Percentiles rank a stretch among this genome's conserved stretches.
These are phyloP conservation scores for Daldinia grandis DNA, from an alignment of 495 filamentous ascomycete genomes.

Conservation along the genomic window DNA sequence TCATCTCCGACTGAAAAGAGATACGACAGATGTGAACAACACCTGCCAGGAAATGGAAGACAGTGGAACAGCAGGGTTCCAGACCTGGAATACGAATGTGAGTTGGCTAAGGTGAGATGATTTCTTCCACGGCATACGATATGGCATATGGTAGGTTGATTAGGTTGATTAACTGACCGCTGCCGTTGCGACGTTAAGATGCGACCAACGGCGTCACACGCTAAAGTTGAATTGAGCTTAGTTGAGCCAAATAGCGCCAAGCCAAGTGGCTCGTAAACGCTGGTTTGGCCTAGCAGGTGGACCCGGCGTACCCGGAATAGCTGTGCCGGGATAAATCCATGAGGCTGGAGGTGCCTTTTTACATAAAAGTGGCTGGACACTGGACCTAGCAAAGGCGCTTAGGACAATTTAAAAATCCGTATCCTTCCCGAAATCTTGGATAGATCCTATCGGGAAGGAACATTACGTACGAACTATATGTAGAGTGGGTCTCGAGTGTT, in stretches of 20 bases:
- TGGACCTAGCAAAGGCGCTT: too few species aligned
- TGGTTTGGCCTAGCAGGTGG: background rate
- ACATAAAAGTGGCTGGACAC: background rate
- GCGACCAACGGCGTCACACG: background rate
- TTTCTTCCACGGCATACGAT: background rate
- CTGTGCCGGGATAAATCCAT: background rate
- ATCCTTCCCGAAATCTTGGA: background rate
- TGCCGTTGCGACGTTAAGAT: background rate
- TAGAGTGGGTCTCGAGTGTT: background rate
- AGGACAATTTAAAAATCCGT: too few species aligned
- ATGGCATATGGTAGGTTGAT: background rate
- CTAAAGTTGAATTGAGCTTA: slow-evolving; percentile 12
- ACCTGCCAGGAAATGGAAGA: slow-evolving; percentile 8
- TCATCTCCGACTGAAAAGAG: slow-evolving; percentile 23
- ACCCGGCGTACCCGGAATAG: background rate
- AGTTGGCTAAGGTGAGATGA: background rate
- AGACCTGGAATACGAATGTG: background rate
- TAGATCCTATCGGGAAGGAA: background rate
- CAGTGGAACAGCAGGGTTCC: slow-evolving; percentile 31
- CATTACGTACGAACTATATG: background rate
- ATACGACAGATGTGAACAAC: background rate
- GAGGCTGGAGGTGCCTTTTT: background rate
- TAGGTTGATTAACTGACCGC: background rate
- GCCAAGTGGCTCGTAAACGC: slow-evolving; percentile 7
- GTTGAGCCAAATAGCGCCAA: slow-evolving; percentile 27